These are phyloP conservation scores for Lasiodiplodia sp. DNA, from an alignment of 2,329 filamentous ascomycete species.

Conservation along the genomic window DNA sequence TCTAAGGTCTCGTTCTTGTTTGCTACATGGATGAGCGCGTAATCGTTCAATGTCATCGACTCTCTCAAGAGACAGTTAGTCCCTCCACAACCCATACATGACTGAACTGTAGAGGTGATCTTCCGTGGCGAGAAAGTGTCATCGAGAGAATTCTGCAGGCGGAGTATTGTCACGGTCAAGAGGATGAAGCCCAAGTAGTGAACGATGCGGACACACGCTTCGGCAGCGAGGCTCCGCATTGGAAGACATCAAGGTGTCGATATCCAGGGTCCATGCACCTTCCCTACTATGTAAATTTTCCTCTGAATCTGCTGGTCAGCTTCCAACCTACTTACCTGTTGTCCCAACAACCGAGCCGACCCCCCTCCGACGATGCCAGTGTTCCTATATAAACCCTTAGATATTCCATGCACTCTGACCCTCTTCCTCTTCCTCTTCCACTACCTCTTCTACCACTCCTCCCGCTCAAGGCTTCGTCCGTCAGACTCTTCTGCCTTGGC, in stretches of 20 bases:
- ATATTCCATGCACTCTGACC: too few relatives aligned
- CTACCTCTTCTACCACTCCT: neutral
- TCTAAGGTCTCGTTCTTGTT: too few relatives aligned
- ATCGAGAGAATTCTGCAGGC: neutral
- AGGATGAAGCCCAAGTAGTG: neutral
- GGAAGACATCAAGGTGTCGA: neutral
- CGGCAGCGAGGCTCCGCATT: neutral
- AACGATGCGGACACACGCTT: neutral
- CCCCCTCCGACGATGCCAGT: neutral
- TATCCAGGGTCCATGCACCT: neutral
- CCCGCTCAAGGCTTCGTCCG: neutral
- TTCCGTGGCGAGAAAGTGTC: neutral
- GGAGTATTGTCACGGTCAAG: neutral
- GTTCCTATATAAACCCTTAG: neutral
- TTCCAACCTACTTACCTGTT: neutral
- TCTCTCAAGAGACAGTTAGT: neutral
- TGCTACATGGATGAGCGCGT: too few relatives aligned
- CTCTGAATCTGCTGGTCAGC: neutral
- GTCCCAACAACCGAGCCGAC: neutral
- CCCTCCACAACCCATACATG: neutral
- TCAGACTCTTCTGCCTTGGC: neutral
- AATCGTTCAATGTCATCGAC: neutral
- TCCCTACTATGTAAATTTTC: neutral
- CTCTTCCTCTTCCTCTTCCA: slow-evolving; percentile 4
- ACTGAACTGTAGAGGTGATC: neutral